These are phyloP conservation scores for Mycena vulgaris DNA, from an alignment of 768 basidiomycete genomes.

Conservation along the genomic window DNA sequence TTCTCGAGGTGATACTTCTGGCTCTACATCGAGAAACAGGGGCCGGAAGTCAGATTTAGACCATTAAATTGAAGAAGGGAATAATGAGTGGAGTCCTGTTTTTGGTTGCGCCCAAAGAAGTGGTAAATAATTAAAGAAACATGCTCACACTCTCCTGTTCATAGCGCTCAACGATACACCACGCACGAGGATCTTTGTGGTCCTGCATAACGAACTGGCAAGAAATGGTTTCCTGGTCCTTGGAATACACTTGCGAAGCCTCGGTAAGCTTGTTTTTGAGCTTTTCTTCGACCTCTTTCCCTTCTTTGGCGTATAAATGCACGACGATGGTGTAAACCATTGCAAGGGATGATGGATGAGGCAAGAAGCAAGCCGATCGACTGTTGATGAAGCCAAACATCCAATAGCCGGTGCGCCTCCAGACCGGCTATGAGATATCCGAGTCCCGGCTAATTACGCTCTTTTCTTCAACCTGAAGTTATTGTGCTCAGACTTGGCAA, in stretches of 20 bases:
- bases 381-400: too few relatives aligned
- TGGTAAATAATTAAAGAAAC: not conserved
- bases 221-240: slow-evolving; percentile 4
- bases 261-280: not conserved
- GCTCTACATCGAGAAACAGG: not conserved
- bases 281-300: not conserved
- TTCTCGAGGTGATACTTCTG: not conserved
- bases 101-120: too few relatives aligned
- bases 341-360: too few relatives aligned
- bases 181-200: slow-evolving; percentile 1
- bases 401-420: too few relatives aligned
- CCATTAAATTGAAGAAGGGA: too few relatives aligned
- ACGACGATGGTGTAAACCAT: not conserved
- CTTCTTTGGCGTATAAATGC: slow-evolving; percentile 1
- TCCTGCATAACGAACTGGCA: slow-evolving; percentile 14
- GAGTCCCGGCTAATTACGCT: too few relatives aligned
- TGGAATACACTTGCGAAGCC: not conserved
- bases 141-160: slow-evolving; percentile 3
- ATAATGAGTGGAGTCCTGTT: too few relatives aligned
- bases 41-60: too few relatives aligned
- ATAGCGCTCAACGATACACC: slow-evolving; percentile 8
- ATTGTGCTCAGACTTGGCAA: too few relatives aligned
- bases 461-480: too few relatives aligned
- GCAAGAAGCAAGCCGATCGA: too few relatives aligned
- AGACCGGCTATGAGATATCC: too few relatives aligned